phyloP scores from a whole-genome alignment of 129 eudicot genomes.

The Cynara cardunculus region DNA sequence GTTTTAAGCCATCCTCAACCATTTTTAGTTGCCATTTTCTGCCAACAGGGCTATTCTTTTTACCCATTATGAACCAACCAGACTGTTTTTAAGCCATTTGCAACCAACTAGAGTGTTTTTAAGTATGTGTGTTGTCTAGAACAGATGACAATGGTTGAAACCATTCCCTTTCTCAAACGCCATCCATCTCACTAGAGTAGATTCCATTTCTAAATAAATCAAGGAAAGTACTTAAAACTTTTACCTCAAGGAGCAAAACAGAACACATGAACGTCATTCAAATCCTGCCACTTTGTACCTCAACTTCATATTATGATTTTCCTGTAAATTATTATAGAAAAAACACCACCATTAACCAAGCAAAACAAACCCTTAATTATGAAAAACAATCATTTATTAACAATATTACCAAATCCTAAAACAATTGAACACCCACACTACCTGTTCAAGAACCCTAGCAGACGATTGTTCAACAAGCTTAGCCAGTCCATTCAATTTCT shows the following conservation, averaged over 20 bases:
- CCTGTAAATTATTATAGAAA: conserved; percentile 36
- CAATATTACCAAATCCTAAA: neutral
- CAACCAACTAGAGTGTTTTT: too few relatives aligned
- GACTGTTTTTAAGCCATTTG: too few relatives aligned
- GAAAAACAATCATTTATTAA: too few relatives aligned
- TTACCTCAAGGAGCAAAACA: conserved; percentile 19
- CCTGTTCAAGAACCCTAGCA: conserved; percentile 83
- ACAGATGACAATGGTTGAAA: neutral
- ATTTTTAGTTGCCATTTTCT: too few relatives aligned
- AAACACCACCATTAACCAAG: neutral
- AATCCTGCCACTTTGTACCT: conserved; percentile 80
- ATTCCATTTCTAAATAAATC: neutral
- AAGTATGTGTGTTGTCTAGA: neutral
- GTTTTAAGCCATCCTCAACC: too few relatives aligned
- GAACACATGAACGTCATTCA: conserved; percentile 33
- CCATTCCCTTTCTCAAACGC: neutral
- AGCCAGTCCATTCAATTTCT: conserved; percentile 56
- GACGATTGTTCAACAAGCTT: conserved; percentile 66
- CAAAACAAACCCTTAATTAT: neutral
- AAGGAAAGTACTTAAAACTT: neutral
- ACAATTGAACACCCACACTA: conserved; percentile 8
- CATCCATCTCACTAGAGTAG: neutral
- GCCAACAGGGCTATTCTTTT: too few relatives aligned
- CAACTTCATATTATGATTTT: conserved; percentile 64
- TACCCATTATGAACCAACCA: too few relatives aligned